Evolutionary conservation across 1,139 yeast species (phyloP), one percentile per base, ranked within the genome.

Genomic region (Sugiyamaella pinicola): DNA sequence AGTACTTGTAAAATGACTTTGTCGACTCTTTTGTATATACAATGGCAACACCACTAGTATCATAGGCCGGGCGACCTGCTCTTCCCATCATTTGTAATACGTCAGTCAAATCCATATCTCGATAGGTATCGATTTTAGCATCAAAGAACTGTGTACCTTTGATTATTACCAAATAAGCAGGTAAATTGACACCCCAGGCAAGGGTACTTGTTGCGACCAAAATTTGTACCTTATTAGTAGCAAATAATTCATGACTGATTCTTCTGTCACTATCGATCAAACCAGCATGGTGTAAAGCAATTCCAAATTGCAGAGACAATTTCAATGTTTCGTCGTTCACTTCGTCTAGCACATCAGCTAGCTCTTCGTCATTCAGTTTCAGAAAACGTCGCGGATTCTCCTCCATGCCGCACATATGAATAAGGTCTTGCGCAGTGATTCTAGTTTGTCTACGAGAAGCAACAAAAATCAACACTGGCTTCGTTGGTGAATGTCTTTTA

Each of bases 201-300:
- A 95, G 78, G 1, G 99, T 93, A 18, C 96, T 87, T 0, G 99
- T 93, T 0, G 99, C 98, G 53, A 95, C 81, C 55, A 93, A 77
- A 54, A 93, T 85, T 72, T 93, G 99, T 47, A 93, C 84, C 67
- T 89, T 90, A 55, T 88, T 89, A 29, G 79, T 74, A 61, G 90
- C 96, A 70, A 93, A 93, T 34, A 93, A 72, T 61, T 83, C 83
- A 68, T 95, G 99, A 2, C 96, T 84, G 41, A 91, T 82, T 61
- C 84, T 83, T 62, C 99, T 82, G 68, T 93, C 99, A 40, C 85
- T 79, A 61, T 90, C 96, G 17, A 89, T 95, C 52, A 93, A 76
- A 69, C 99, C 99, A 40, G 99, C 99, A 76, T 93, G 99, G 74
- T 93, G 99, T 50, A 93, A 76, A 0, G 96, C 99, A 70, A 95